Conservation (phyloP, 2,329 filamentous ascomycete genomes). For the Paracorniculantispora psalliotae region DNA sequence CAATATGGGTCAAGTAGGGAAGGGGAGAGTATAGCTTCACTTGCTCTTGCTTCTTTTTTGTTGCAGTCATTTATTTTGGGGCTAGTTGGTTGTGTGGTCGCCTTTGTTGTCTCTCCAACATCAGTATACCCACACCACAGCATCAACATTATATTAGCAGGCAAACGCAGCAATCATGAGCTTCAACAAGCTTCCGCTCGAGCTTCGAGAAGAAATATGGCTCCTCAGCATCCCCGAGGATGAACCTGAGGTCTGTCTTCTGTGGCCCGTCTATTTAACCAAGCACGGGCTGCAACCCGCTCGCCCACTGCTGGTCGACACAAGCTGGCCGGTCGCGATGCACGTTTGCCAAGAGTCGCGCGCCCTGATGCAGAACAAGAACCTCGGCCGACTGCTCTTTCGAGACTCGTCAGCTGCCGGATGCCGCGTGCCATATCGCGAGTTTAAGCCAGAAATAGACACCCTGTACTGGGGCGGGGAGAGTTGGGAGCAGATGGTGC, state of each 20-base stretch:
- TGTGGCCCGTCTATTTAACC: not conserved
- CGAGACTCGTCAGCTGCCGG: not conserved
- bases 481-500: not conserved
- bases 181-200: not conserved
- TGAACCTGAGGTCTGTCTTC: not conserved
- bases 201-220: not conserved
- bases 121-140: too few species aligned
- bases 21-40: too few species aligned
- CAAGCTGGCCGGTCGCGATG: not conserved
- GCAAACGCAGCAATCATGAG: not conserved
- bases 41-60: too few species aligned
- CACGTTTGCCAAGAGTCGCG: slow-evolving; percentile 3
- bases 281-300: not conserved
- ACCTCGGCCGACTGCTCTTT: not conserved
- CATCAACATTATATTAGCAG: too few species aligned
- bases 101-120: too few species aligned
- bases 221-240: not conserved
- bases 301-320: not conserved
- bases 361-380: not conserved
- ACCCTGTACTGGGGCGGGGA: slow-evolving; percentile 1
- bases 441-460: not conserved
- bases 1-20: too few species aligned
- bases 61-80: too few species aligned
- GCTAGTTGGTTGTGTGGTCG: too few species aligned
- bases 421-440: not conserved